These are phyloP conservation scores for Coemansia sp. DNA, from an alignment of 192 early-diverging fungal genomes.

Conservation along the genomic window DNA sequence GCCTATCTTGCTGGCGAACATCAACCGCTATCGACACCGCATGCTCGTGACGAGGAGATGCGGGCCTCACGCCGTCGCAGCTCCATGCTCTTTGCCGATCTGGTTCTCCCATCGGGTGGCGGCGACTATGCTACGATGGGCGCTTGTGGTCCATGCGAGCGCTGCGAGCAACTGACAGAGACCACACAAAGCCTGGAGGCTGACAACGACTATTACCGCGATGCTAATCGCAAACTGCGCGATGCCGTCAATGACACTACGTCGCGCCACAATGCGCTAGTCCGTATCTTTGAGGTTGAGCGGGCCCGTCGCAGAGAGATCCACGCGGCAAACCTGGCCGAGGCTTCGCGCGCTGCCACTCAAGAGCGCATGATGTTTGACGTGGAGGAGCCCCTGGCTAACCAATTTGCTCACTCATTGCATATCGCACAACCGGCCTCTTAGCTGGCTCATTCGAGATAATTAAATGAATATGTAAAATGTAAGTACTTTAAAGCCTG, in stretches of 20 bases:
- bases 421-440: constrained; percentile 10
- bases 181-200: constrained; percentile 34
- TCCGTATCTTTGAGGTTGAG: constrained; percentile 45
- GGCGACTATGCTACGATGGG: background rate
- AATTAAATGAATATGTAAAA: background rate
- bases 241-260: constrained; percentile 29
- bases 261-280: constrained; percentile 54
- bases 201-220: constrained; percentile 57
- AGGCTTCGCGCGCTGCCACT: constrained; percentile 26
- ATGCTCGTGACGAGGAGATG: constrained; percentile 18
- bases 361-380: constrained; percentile 21
- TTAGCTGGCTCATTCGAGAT: background rate
- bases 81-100: constrained; percentile 39
- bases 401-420: constrained; percentile 12
- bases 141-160: constrained; percentile 12
- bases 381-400: constrained; percentile 9
- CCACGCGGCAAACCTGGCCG: constrained; percentile 21
- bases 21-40: constrained; percentile 3
- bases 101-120: constrained; percentile 26
- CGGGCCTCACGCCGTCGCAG: constrained; percentile 39
- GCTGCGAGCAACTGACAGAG: constrained; percentile 41
- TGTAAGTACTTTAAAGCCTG: background rate
- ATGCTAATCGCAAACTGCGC: constrained; percentile 52
- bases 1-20: background rate
- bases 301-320: constrained; percentile 25